Percentiles rank a stretch among this genome's conserved stretches.
Conservation (phyloP, 345 rosid species). For the Eucalyptus erythrocorys region DNA sequence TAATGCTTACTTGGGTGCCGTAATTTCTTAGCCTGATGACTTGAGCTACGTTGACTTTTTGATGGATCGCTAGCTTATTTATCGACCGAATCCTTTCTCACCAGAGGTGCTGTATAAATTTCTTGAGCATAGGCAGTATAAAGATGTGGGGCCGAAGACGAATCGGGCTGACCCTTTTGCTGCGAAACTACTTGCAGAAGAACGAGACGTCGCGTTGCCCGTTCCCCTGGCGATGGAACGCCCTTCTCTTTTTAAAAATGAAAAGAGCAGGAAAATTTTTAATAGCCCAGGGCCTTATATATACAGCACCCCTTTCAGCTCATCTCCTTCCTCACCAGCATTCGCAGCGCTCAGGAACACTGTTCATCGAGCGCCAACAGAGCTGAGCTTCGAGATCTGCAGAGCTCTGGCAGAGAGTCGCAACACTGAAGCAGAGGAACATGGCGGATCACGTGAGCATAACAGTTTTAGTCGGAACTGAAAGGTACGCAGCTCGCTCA, state of each 20-base stretch:
- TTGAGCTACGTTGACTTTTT: background rate
- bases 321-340: background rate
- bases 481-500: background rate
- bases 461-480: background rate
- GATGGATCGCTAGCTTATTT: background rate
- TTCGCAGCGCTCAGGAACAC: background rate
- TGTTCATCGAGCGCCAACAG: background rate
- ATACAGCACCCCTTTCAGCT: accelerated
- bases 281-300: background rate
- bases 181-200: background rate
- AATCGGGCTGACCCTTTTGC: background rate
- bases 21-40: background rate
- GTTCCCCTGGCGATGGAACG: accelerated
- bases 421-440: background rate
- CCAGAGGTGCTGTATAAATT: background rate
- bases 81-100: background rate
- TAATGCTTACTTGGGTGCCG: accelerated
- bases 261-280: background rate
- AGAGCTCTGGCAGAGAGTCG: background rate
- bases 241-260: background rate
- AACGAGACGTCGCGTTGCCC: background rate
- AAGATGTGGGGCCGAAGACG: background rate
- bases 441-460: background rate
- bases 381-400: background rate
- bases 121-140: background rate